A percentile compares a stretch with the other conserved stretches of the same genome.
These are phyloP conservation scores for Boletus subparvulus DNA, from an alignment of 768 basidiomycete species.

Conservation along the genomic window DNA sequence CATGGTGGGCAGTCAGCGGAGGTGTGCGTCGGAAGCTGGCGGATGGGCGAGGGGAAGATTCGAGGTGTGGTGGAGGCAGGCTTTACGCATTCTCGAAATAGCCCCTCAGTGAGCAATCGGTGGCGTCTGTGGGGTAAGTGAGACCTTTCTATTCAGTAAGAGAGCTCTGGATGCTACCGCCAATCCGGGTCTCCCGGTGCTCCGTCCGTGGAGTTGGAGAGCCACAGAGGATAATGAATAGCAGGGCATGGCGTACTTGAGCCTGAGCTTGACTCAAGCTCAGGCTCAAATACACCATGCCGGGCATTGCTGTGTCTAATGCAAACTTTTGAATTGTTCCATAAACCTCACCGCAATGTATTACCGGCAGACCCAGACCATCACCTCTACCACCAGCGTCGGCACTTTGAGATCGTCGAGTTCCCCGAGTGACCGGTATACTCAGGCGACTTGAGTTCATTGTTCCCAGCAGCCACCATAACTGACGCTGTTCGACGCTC, in stretches of 20 bases:
- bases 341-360: background rate
- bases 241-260: no score
- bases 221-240: background rate
- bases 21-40: background rate
- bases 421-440: no score
- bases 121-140: background rate
- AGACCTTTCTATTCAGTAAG: background rate
- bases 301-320: background rate
- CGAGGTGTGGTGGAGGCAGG: rapidly evolving
- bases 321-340: background rate
- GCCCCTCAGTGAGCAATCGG: background rate
- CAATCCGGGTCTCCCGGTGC: no score
- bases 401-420: no score
- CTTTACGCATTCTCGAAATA: background rate
- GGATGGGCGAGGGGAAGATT: background rate
- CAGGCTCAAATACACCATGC: no score
- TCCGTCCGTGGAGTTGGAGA: background rate
- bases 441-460: no score
- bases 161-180: no score
- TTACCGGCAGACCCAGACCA: background rate
- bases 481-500: no score
- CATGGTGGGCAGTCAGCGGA: background rate
- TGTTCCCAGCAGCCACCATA: no score
- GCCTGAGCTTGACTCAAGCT: no score
- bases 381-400: no score